phyloP scores from a whole-genome alignment of 495 filamentous ascomycete genomes.

The Eremomyces bilateralis region DNA sequence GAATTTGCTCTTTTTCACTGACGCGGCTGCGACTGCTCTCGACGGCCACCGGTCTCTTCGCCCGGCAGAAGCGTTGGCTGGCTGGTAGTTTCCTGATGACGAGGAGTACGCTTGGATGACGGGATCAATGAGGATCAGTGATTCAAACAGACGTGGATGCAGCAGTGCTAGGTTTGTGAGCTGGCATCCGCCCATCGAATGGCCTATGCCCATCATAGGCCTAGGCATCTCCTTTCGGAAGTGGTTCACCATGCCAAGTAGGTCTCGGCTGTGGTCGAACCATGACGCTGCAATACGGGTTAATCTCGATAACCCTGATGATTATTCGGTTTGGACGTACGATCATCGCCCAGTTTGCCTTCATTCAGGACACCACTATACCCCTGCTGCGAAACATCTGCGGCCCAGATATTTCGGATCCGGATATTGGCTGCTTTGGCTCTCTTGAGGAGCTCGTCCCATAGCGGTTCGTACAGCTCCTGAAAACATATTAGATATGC shows the following conservation, averaged over 20 bases:
- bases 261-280: conserved; percentile 71
- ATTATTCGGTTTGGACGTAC: conserved; percentile 7
- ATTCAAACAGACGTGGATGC: conserved; percentile 63
- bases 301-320: conserved; percentile 1
- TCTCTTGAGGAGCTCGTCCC: conserved; percentile 20
- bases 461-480: conserved; percentile 26
- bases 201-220: conserved; percentile 74
- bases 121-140: conserved; percentile 63
- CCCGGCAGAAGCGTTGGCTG: conserved; percentile 13
- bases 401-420: conserved; percentile 24
- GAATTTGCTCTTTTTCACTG: conserved; percentile 16
- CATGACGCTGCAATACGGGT: conserved; percentile 29
- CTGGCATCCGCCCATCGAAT: conserved; percentile 67
- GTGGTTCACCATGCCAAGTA: conserved; percentile 68
- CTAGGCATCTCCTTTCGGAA: conserved; percentile 69
- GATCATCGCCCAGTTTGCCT: conserved; percentile 20
- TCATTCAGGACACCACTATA: conserved; percentile 20
- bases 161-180: conserved; percentile 41
- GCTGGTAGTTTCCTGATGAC: conserved; percentile 12
- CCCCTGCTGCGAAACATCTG: conserved; percentile 24
- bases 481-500: conserved; percentile 5
- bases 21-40: conserved; percentile 11
- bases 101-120: conserved; percentile 32
- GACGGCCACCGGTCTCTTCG: conserved; percentile 19
- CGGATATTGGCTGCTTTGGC: conserved; percentile 12